phyloP scores from a whole-genome alignment of 176 grass and related monocot genomes.

The Themeda triandra region DNA sequence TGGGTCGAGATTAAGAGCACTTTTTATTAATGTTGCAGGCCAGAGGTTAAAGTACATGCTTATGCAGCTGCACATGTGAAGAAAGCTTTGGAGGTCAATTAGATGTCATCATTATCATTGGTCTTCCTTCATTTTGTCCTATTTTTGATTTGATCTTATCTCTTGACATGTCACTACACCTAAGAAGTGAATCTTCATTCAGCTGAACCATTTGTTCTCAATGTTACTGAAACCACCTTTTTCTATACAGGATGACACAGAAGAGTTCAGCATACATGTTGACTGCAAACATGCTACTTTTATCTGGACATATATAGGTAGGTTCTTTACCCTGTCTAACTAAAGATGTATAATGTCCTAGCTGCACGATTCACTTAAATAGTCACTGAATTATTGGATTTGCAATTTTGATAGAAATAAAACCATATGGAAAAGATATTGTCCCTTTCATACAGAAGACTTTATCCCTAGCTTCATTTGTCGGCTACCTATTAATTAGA shows the following conservation, averaged over 20 bases:
- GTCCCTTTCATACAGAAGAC: no score
- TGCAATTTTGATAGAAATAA: no score
- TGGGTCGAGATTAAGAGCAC: constrained; percentile 1
- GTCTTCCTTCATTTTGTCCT: neutral
- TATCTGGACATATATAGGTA: constrained; percentile 72
- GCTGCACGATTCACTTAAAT: neutral
- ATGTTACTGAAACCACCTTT: neutral
- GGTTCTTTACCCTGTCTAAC: neutral
- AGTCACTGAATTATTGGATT: no score
- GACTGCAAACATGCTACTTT: constrained; percentile 89
- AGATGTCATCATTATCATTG: neutral
- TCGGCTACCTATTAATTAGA: no score
- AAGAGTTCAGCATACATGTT: constrained; percentile 92
- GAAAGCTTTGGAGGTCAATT: constrained; percentile 83
- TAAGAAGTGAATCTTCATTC: neutral
- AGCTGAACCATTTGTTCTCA: neutral
- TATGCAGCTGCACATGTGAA: constrained; percentile 96
- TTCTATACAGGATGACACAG: constrained; percentile 24
- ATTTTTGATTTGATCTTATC: constrained; percentile 10
- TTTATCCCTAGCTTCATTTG: no score
- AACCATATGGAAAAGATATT: no score
- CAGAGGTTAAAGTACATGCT: constrained; percentile 60
- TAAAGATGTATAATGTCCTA: neutral
- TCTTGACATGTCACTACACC: neutral
- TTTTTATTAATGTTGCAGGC: constrained; percentile 18